These are phyloP conservation scores for Candida ulmi DNA, from an alignment of 805 yeast genomes.

Conservation along the genomic window DNA sequence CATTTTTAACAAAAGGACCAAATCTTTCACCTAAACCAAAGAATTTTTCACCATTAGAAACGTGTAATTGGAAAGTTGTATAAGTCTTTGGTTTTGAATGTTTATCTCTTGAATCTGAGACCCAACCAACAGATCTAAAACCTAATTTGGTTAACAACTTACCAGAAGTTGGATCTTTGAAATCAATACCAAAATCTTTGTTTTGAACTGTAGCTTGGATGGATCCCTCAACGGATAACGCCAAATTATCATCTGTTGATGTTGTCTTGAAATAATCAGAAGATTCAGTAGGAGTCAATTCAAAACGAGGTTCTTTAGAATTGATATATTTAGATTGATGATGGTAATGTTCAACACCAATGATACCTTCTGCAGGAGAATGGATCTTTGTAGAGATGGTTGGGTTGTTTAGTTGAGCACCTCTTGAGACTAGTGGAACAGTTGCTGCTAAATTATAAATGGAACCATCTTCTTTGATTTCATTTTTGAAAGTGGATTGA, in stretches of 20 bases:
- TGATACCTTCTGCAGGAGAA: conserved; percentile 14
- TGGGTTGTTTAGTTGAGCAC: conserved; percentile 16
- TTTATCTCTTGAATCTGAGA: conserved; percentile 11
- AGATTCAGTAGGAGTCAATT: conserved; percentile 1
- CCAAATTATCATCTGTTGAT: conserved; percentile 4
- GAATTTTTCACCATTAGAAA: conserved; percentile 19
- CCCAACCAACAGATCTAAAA: conserved; percentile 20
- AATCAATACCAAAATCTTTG: conserved; percentile 13
- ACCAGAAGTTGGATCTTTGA: conserved; percentile 8
- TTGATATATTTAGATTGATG: conserved; percentile 15
- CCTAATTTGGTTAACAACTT: conserved; percentile 17
- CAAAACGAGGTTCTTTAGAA: conserved; percentile 14
- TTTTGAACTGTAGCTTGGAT: conserved; percentile 11
- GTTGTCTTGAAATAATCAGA: conserved; percentile 3
- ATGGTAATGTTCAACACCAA: conserved; percentile 19
- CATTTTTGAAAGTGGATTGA: conserved; percentile 14
- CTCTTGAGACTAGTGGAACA: conserved; percentile 6
- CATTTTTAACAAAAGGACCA: conserved; percentile 20
- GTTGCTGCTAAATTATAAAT: conserved; percentile 13
- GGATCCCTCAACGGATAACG: conserved; percentile 8
- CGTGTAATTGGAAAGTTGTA: conserved; percentile 16
- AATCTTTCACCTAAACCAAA: conserved; percentile 21
- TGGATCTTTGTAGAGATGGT: conserved; percentile 15
- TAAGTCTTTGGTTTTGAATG: conserved; percentile 7
- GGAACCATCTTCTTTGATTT: conserved; percentile 9